Percentiles rank a stretch among this genome's conserved stretches.
Conservation (phyloP, 176 grass and related monocot species). For the Olyra latifolia region DNA sequence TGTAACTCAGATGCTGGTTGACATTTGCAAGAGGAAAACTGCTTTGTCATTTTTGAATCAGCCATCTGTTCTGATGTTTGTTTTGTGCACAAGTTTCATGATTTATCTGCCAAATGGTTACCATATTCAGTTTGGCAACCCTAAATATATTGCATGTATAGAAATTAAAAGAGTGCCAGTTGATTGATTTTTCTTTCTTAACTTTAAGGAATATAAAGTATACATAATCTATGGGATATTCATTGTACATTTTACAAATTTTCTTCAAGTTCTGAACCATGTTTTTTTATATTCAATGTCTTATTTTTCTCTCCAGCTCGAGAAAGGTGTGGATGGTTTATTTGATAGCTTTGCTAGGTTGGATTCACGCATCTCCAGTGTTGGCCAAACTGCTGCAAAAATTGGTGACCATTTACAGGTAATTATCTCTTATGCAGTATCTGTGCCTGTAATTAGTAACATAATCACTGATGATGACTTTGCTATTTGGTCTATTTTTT, state of each 20-base stretch:
- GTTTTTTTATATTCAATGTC: slow-evolving; percentile 25
- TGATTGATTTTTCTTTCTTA: neutral
- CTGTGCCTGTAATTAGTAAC: slow-evolving; percentile 20
- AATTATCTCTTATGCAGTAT: slow-evolving; percentile 34
- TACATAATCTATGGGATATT: neutral
- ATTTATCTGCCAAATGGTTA: neutral
- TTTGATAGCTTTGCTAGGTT: slow-evolving; percentile 96
- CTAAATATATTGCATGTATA: neutral
- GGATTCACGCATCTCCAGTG: slow-evolving; percentile 96
- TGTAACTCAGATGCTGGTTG: neutral
- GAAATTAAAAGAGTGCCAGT: slow-evolving; percentile 1
- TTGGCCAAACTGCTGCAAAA: slow-evolving; percentile 99
- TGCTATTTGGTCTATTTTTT: slow-evolving; percentile 21
- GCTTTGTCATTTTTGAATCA: neutral
- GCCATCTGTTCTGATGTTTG: neutral
- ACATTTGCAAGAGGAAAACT: neutral
- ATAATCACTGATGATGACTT: slow-evolving; percentile 17
- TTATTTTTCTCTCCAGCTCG: slow-evolving; percentile 64
- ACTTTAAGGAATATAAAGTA: slow-evolving; percentile 1
- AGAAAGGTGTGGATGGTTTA: slow-evolving; percentile 97
- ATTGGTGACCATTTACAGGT: slow-evolving; percentile 99
- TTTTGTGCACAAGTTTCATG: slow-evolving; percentile 1
- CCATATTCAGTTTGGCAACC: neutral
- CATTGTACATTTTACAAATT: slow-evolving; percentile 12
- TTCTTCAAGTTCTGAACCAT: slow-evolving; percentile 4